Conservation (phyloP, 371 early-diverging fungal genomes). For the Umbelopsis sp. region DNA sequence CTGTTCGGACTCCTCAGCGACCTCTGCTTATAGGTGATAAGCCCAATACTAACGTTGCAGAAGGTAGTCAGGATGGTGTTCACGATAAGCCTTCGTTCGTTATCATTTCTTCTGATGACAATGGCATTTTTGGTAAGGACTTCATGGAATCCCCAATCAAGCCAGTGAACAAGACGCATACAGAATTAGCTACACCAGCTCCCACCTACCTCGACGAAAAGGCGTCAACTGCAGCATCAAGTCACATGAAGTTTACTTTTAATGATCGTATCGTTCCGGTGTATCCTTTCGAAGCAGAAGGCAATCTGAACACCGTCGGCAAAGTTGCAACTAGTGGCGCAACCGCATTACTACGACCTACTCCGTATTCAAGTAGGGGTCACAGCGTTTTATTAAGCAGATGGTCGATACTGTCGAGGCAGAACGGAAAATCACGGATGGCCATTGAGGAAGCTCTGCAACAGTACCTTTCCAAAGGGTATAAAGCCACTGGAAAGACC, state of each 20-base stretch:
- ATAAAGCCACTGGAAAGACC: too few species aligned
- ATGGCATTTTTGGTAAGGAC: neutral
- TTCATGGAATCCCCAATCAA: neutral
- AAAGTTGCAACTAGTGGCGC: neutral
- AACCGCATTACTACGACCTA: too few species aligned
- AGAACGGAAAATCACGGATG: neutral
- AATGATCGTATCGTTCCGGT: neutral
- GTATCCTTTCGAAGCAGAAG: neutral
- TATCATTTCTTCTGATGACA: neutral
- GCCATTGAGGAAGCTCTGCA: neutral
- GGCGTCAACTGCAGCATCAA: neutral
- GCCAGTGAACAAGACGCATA: neutral
- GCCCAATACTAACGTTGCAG: neutral
- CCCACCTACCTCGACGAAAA: neutral
- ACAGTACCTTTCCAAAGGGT: too few species aligned
- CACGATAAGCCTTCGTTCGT: slow-evolving; percentile 9
- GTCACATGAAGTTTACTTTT: neutral
- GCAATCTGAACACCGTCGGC: neutral
- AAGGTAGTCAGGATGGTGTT: neutral
- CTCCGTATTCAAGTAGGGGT: neutral
- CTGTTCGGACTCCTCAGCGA: neutral
- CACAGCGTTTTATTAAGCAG: neutral
- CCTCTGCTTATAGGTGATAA: neutral
- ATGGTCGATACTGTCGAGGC: neutral
- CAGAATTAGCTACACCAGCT: neutral